Percentiles rank a stretch among this genome's conserved stretches.
These are phyloP conservation scores for Thalassiosira exigua DNA, from an alignment of 352 stramenopile genomes.

Conservation along the genomic window DNA sequence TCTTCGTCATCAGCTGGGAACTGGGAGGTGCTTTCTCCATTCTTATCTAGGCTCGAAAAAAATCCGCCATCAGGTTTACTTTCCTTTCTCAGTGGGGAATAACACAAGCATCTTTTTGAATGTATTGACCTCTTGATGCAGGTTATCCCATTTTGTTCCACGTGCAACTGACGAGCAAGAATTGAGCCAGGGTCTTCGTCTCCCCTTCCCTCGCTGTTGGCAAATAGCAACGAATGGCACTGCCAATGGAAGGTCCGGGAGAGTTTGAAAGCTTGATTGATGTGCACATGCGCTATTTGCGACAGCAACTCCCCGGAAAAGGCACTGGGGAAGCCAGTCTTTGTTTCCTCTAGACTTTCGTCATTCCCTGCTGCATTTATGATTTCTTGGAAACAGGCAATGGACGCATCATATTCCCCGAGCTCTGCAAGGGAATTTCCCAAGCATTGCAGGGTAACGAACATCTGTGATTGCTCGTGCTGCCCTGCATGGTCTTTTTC, in stretches of 20 bases:
- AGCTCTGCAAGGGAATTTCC: slow-evolving; percentile 60
- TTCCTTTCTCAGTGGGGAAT: slow-evolving; percentile 23
- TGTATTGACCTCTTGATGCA: slow-evolving; percentile 59
- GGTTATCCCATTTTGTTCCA: slow-evolving; percentile 55
- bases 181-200: slow-evolving; percentile 43
- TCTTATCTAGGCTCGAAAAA: slow-evolving; percentile 34
- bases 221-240: slow-evolving; percentile 61
- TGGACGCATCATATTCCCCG: slow-evolving; percentile 66
- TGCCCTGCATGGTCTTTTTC: slow-evolving; percentile 40
- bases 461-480: slow-evolving; percentile 41
- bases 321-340: slow-evolving; percentile 6
- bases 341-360: slow-evolving; percentile 1
- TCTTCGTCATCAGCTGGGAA: slow-evolving; percentile 16
- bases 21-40: slow-evolving; percentile 1
- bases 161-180: slow-evolving; percentile 42
- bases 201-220: slow-evolving; percentile 23
- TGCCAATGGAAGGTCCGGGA: slow-evolving; percentile 52
- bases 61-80: slow-evolving; percentile 6
- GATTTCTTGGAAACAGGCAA: slow-evolving; percentile 64
- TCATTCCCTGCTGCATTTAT: slow-evolving; percentile 36
- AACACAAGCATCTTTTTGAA: slow-evolving; percentile 50
- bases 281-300: slow-evolving; percentile 53
- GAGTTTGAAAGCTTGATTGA: slow-evolving; percentile 55
- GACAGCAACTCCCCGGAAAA: slow-evolving; percentile 56
- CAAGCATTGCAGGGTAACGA: slow-evolving; percentile 56